Base-by-base conservation (phyloP, 495 filamentous ascomycete genomes). In the Cercophora sp. region DNA sequence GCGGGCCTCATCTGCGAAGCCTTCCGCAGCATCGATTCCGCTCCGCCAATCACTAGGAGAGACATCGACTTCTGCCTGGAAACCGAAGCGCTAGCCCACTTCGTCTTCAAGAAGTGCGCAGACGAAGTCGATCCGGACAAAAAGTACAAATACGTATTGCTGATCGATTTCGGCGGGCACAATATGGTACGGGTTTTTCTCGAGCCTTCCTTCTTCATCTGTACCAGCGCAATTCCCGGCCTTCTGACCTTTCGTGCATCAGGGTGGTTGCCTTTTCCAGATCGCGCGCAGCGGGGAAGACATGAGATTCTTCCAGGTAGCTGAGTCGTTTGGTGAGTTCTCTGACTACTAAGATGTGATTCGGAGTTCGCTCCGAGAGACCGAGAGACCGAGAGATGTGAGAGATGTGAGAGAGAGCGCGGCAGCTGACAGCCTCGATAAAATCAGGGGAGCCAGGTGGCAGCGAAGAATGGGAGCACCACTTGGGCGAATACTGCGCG, bases 101-200 rank as follows among this genome's bases (percentile, higher is more conserved):
- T 18, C 10, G 19, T 37, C 8, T 49, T 20, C 31, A 39, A 39
- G 25, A 24, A n/a, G 4, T n/a, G 24, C 46, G 8, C 34, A 3
- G 10, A 24, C 8, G 46, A 37, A 23, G 8, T 39, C 5, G 46
- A 49, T 15, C 20, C 18, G 2, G 46, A 49, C 3, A 23, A 49
- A 9, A n/a, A 39, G 32, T 19, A 49, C 46, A 27, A 37, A 8
- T n/a, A 4, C 31, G 25, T 49, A 10, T n/a, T 40, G 16, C 40
- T 37, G n/a, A 16, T 39, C 16, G 47, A 50, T 15, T 50, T 39
- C 15, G 47, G 47, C 1, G 47, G 47, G 6, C 47, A 50, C 47
- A 50, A 50, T 24, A 50, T 50, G 47, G 42, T 46, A 25, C 9
- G 42, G 13, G 6, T 24, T 42, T 11, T 19, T 3, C 18, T 19